Base-by-base conservation (phyloP, 148 eudicot genomes). In the Vaccinium darrowii region DNA sequence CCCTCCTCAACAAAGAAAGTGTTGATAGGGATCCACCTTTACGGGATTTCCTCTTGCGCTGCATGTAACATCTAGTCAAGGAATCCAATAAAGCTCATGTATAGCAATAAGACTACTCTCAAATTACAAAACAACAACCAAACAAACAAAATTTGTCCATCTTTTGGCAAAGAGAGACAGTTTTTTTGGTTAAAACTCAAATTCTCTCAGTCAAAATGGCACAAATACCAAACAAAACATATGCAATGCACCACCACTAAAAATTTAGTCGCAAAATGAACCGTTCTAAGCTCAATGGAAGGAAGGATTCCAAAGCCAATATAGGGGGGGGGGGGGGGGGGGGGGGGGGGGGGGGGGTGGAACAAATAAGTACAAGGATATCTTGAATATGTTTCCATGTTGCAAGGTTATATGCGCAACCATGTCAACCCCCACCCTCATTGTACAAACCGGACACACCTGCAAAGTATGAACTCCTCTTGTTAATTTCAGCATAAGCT, bases 381-480 rank as follows among this genome's bases (percentile, higher is more conserved):
- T 97, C 93, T 94, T 97, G 84, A 97, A 93, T 16, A 97, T 88
- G 83, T 90, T 95, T 84, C 96, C 95, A 84, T 95, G 98, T 82
- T 97, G 98, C 90, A 97, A 86, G 53, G 98, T 95, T 91, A 97
- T 93, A 83, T 97, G 99, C 8, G 98, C 98, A 81, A 97, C 98
- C 98, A 97, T 97, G 90, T 95, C 96, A 33, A 91, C 88, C 82
- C 94, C 98, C 86, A 95, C 95, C 91, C 94, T 90, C 91, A 89
- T 86, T 39, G 94, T 91, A 91, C 99, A 97, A 89, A 95, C 92
- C 63, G 99, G 98, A 90, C 99, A 97, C 30, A 94, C 96, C 99
- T 97, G 95, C 90, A 91, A 88, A 80, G 51, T 76, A 81, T 30
- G 49, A 86, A 16, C 27, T 15, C 7, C 11, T 10, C 52, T 69